Evolutionary conservation across 2,329 filamentous ascomycete species (phyloP), one percentile per base, ranked within the genome.

Genomic region (Calonectria fujianensis): DNA sequence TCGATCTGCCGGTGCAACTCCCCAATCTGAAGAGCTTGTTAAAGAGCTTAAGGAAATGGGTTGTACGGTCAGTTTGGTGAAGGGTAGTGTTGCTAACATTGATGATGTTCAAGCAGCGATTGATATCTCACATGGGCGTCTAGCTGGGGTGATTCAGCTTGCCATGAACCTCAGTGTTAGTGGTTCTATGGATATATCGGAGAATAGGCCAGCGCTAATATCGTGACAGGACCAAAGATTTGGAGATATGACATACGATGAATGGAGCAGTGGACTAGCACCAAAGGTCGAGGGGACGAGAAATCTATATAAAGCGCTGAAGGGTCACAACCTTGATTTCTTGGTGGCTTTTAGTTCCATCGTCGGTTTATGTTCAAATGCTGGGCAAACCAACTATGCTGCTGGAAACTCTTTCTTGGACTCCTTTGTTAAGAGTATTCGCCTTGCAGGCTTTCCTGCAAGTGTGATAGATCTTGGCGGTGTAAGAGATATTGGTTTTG

Each of bases 251-350:
- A 45, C n/a, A 16, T 31, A 27, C 9, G 59, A 64, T 32, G 37
- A 45, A 29, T 64, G 59, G 59, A 64, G 5, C 9, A 45, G n/a
- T 14, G 24, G 2, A 2, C 20, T 45, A 1, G 37, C 35, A 0
- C 59, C 59, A 13, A 64, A 64, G 37, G 59, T 64, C 16, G n/a
- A 48, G 1, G 59, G 59, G 11, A 64, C 59, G 1, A 41, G 27
- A 16, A 64, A 64, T 45, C 37, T 64, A 2, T 31, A 31, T 24
- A 45, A 24, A 18, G 2, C 32, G 7, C 59, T 39, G 1, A 2
- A 29, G 18, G 3, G 11, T n/a, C 16, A 64, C 20, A 41, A 65
- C 0, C 68, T 86, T 0, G 85, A 87, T 70, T 86, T 89, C 77
- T 88, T 86, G 73, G 54, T 73, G 35, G 29, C 76, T 4, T 72